Conservation (phyloP, 2,329 filamentous ascomycete species). For the Mollisiaceae sp. region DNA sequence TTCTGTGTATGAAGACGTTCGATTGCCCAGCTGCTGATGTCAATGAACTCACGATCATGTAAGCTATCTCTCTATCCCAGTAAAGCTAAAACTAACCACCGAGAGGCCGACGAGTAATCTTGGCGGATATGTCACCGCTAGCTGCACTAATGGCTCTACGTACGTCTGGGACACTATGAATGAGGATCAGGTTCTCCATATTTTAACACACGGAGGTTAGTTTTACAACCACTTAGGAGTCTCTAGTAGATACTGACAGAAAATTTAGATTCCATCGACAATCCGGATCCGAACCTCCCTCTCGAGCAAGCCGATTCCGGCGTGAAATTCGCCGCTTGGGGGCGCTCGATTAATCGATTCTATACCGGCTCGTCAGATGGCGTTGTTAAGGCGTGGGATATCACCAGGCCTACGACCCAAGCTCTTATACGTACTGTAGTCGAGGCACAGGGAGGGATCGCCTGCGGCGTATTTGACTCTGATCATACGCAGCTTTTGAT, state of each 20-base stretch:
- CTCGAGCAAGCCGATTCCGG: constrained; percentile 63
- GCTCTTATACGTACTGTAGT: constrained; percentile 59
- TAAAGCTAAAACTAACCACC: constrained; percentile 33
- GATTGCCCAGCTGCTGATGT: constrained; percentile 66
- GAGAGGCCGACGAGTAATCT: constrained; percentile 55
- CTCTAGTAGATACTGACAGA: constrained; percentile 22
- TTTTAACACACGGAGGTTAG: constrained; percentile 57
- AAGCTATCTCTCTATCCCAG: constrained; percentile 25
- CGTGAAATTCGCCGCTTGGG: constrained; percentile 69
- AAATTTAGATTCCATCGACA: constrained; percentile 39
- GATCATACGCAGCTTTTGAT: constrained; percentile 60
- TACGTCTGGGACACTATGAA: constrained; percentile 67
- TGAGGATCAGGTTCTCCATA: constrained; percentile 60
- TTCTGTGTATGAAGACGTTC: constrained; percentile 56
- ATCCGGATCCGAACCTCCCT: constrained; percentile 36
- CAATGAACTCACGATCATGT: constrained; percentile 64
- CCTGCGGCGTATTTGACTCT: constrained; percentile 62
- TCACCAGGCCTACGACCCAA: constrained; percentile 49
- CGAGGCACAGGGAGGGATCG: constrained; percentile 60
- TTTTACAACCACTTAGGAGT: background rate
- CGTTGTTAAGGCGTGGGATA: constrained; percentile 66
- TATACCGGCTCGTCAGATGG: constrained; percentile 70
- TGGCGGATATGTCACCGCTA: constrained; percentile 62
- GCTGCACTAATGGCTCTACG: constrained; percentile 64
- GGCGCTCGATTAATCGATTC: constrained; percentile 58